phyloP scores from a whole-genome alignment of 1,139 yeast genomes.

The Candida sp. region DNA sequence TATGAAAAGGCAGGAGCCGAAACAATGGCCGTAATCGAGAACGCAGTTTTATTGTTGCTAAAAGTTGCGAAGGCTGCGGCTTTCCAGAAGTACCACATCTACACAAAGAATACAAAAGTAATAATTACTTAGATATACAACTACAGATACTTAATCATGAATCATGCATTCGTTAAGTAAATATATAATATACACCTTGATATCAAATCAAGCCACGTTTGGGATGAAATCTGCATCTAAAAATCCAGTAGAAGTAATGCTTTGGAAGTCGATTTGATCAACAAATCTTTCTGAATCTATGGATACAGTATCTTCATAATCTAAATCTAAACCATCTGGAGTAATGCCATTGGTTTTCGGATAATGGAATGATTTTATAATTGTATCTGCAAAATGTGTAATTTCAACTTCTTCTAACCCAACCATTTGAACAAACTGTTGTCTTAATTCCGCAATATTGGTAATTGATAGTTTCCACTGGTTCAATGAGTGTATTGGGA shows the following conservation, averaged over 20 bases:
- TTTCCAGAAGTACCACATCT: neutral
- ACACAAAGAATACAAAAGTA: neutral
- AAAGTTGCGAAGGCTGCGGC: neutral
- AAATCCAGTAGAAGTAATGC: conserved; percentile 14
- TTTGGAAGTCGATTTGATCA: neutral
- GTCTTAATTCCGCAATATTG: conserved; percentile 22
- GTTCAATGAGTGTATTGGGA: conserved; percentile 29
- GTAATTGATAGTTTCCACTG: conserved; percentile 26
- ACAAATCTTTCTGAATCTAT: neutral
- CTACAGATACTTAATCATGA: no score
- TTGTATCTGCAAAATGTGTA: conserved; percentile 21
- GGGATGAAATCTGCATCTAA: conserved; percentile 11
- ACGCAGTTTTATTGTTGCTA: neutral
- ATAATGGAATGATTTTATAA: conserved; percentile 25
- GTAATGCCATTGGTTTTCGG: conserved; percentile 15
- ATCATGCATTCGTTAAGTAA: neutral
- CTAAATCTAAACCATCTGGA: neutral
- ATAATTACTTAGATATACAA: no score
- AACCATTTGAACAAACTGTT: conserved; percentile 20
- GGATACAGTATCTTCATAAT: neutral
- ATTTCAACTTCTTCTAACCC: conserved; percentile 26
- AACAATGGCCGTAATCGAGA: neutral
- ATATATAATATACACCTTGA: neutral
- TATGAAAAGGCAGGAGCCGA: neutral
- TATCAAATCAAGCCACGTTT: neutral